Percentiles rank a stretch among this genome's conserved stretches.
Evolutionary conservation across 331 rosid species (phyloP).

Genomic region (Arachis monticola): DNA sequence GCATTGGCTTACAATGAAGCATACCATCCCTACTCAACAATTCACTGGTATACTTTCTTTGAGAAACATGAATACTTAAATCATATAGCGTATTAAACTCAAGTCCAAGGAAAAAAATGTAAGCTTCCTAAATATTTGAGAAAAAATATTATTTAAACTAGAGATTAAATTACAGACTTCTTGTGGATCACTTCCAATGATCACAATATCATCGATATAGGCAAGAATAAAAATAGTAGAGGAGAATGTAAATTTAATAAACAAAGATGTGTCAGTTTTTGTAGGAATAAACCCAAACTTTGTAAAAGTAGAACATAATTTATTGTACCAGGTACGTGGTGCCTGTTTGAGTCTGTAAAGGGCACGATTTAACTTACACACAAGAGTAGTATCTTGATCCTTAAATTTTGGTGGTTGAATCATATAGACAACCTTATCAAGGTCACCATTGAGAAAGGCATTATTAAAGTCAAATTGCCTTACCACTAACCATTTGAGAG

Average conservation of each 20-base stretch:
- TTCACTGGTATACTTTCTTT: too few species aligned
- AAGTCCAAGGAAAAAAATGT: not conserved
- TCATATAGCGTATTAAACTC: too few species aligned
- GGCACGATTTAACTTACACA: not conserved
- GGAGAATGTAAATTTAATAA: too few species aligned
- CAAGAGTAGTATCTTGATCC: too few species aligned
- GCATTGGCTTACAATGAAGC: too few species aligned
- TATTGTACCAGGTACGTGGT: not conserved
- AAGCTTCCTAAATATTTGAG: not conserved
- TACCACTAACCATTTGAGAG: not conserved
- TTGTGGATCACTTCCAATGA: not conserved
- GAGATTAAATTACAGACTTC: too few species aligned
- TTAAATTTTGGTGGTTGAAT: not conserved
- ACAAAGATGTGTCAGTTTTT: not conserved
- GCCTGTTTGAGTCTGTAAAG: not conserved
- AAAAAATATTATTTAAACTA: too few species aligned
- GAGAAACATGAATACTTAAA: too few species aligned
- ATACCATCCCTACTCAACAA: too few species aligned
- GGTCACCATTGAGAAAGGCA: too few species aligned
- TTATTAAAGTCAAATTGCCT: too few species aligned
- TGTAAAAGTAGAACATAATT: not conserved
- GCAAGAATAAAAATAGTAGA: not conserved
- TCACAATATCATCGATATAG: not conserved
- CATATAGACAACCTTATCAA: not conserved
- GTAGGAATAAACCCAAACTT: not conserved